A percentile compares a stretch with the other conserved stretches of the same genome.
phyloP scores from a whole-genome alignment of 164 flowering plant species.

The Tetrastigma voinierianum region DNA sequence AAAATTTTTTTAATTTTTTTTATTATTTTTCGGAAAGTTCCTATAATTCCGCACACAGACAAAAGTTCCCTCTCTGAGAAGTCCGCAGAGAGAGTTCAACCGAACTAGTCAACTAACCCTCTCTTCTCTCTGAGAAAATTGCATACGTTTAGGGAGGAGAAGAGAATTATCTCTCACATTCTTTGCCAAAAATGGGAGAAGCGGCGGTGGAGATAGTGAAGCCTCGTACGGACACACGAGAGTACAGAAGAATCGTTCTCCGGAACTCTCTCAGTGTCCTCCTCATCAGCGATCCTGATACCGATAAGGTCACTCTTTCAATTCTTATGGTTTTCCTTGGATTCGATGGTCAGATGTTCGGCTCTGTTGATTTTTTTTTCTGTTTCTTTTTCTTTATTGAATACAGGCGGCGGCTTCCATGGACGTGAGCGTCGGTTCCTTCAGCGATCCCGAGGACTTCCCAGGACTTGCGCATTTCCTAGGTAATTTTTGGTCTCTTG shows the following conservation, averaged over 20 bases:
- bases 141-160: background rate
- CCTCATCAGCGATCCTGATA: conserved; percentile 91
- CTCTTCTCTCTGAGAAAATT: background rate
- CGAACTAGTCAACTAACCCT: no score
- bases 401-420: conserved; percentile 87
- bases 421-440: conserved; percentile 81
- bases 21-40: no score
- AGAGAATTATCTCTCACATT: background rate
- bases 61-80: no score
- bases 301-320: conserved; percentile 63
- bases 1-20: no score
- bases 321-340: background rate
- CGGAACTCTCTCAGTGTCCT: conserved; percentile 74
- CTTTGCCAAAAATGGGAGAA: background rate
- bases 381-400: background rate
- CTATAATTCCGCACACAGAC: no score
- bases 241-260: conserved; percentile 74
- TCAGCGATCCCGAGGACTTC: conserved; percentile 82
- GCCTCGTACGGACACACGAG: conserved; percentile 81
- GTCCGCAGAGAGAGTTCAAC: no score
- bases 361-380: background rate
- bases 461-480: conserved; percentile 98
- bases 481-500: conserved; percentile 40
- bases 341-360: background rate
- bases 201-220: conserved; percentile 74